Conservation (phyloP, 139 green algal genomes). For the Volvox reticuliferus region DNA sequence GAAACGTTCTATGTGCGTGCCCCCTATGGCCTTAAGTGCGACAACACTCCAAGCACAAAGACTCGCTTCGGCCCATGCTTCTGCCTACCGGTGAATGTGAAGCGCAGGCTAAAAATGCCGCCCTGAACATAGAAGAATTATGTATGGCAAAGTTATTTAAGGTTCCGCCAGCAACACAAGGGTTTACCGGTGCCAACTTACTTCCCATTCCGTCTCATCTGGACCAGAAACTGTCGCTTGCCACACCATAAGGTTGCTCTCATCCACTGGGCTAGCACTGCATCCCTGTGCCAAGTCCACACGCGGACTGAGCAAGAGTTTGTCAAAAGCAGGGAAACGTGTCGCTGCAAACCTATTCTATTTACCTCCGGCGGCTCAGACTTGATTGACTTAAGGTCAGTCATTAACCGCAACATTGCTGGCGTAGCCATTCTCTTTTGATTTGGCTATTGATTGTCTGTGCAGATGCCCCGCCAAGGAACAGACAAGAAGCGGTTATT, state of each 20-base stretch:
- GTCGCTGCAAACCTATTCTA: neutral
- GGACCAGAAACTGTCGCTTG: conserved; percentile 62
- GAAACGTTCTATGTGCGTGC: too few species aligned
- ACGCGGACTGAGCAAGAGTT: too few species aligned
- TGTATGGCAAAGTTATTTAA: too few species aligned
- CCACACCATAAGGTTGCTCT: conserved; percentile 89
- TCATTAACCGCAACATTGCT: conserved; percentile 69
- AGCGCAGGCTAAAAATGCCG: conserved; percentile 89
- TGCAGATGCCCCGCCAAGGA: too few species aligned
- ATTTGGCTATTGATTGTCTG: too few species aligned
- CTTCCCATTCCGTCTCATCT: conserved; percentile 81
- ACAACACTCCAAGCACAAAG: too few species aligned
- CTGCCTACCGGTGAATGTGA: conserved; percentile 80
- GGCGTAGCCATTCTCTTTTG: neutral
- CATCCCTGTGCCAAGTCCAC: conserved; percentile 62
- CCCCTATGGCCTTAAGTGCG: too few species aligned
- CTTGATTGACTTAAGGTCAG: conserved; percentile 73
- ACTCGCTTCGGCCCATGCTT: too few species aligned
- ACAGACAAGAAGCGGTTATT: too few species aligned
- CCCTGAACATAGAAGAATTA: conserved; percentile 43
- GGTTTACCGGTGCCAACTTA: neutral
- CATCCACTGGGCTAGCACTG: conserved; percentile 70
- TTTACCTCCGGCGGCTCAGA: conserved; percentile 70
- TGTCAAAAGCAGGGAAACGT: neutral
- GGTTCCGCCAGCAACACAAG: too few species aligned